These are phyloP conservation scores for Neurospora sp. DNA, from an alignment of 495 filamentous ascomycete species.

Conservation along the genomic window DNA sequence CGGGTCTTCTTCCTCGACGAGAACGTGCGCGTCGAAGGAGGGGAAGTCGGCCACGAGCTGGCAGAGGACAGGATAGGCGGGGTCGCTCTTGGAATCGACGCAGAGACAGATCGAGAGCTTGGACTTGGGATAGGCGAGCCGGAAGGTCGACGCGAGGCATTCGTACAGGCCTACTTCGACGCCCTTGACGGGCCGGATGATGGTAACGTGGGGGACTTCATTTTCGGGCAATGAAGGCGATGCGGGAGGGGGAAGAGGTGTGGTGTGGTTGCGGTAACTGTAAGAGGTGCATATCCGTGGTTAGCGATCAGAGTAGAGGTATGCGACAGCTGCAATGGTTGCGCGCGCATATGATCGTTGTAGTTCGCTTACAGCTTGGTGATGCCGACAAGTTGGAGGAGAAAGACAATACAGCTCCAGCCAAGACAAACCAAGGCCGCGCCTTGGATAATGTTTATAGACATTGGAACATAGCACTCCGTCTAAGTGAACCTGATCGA, in stretches of 20 bases:
- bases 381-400: conserved; percentile 42
- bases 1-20: conserved; percentile 85
- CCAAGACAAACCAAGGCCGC: conserved; percentile 34
- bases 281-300: not conserved
- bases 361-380: conserved; percentile 35
- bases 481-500: not conserved
- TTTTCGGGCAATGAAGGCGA: conserved; percentile 33
- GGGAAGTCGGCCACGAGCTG: conserved; percentile 63
- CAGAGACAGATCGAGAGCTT: conserved; percentile 80
- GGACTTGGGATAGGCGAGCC: conserved; percentile 64
- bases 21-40: conserved; percentile 58
- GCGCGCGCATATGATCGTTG: not conserved
- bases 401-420: conserved; percentile 40
- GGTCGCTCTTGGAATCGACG: conserved; percentile 65
- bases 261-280: conserved; percentile 43
- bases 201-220: conserved; percentile 70
- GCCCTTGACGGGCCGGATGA: conserved; percentile 90
- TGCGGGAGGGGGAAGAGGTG: conserved; percentile 29
- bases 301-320: conserved; percentile 4
- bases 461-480: conserved; percentile 26
- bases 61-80: conserved; percentile 64
- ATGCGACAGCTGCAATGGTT: not conserved
- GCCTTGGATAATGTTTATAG: conserved; percentile 23
- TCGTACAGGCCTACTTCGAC: conserved; percentile 85
- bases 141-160: conserved; percentile 85